Percentiles rank a stretch among this genome's conserved stretches.
Evolutionary conservation across 1,284 basidiomycete genomes (phyloP).

Genomic region (Marasmius sp.): DNA sequence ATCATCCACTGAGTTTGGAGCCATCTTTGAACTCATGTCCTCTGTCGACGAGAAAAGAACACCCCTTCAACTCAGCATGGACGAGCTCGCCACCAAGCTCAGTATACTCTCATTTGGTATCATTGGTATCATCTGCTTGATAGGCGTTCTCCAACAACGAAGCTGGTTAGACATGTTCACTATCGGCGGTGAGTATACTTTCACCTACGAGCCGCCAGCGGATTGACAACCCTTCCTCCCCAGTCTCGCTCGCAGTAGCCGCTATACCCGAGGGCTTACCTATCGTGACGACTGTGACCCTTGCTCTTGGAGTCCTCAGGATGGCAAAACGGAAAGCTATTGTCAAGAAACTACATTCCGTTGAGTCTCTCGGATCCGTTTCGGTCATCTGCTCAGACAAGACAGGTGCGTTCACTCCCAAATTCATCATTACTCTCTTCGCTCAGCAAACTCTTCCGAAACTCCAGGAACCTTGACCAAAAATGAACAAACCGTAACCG

Average conservation of each 20-base stretch:
- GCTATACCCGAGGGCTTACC: slow-evolving; percentile 97
- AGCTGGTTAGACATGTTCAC: slow-evolving; percentile 99
- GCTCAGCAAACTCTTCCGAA: background rate
- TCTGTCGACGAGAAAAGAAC: slow-evolving; percentile 94
- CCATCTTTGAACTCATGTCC: slow-evolving; percentile 98
- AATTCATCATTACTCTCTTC: background rate
- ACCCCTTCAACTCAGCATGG: slow-evolving; percentile 93
- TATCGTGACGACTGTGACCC: slow-evolving; percentile 96
- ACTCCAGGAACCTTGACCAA: slow-evolving; percentile 86
- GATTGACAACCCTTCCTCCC: slow-evolving; percentile 2
- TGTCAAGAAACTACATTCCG: slow-evolving; percentile 94
- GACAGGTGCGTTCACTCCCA: slow-evolving; percentile 58
- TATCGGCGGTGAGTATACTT: slow-evolving; percentile 74
- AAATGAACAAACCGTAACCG: slow-evolving; percentile 94
- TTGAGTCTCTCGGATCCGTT: slow-evolving; percentile 92
- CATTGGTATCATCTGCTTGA: slow-evolving; percentile 91
- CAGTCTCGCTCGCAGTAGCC: slow-evolving; percentile 94
- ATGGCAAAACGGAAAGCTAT: slow-evolving; percentile 96
- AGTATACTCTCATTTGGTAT: slow-evolving; percentile 89
- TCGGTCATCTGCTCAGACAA: slow-evolving; percentile 98
- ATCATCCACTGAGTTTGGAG: slow-evolving; percentile 89
- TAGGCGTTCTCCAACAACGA: slow-evolving; percentile 86
- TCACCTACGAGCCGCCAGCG: slow-evolving; percentile 2
- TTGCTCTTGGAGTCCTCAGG: slow-evolving; percentile 90
- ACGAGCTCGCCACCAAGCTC: slow-evolving; percentile 92